Percentiles rank a stretch among this genome's conserved stretches.
Conservation (phyloP, 202 grass and related monocot species). For the Hordeum pubiflorum region DNA sequence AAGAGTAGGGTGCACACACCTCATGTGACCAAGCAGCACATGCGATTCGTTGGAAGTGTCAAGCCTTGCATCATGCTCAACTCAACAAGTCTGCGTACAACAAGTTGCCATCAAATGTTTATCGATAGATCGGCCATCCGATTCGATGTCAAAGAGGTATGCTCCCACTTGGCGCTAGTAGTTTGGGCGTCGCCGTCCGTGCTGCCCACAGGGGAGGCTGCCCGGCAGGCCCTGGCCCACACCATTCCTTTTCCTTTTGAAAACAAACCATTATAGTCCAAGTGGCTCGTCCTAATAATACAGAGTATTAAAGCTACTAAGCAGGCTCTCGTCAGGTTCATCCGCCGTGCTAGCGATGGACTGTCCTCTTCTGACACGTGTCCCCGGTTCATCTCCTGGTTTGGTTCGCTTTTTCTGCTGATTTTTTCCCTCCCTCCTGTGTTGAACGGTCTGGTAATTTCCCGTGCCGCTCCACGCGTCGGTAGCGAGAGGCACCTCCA, state of each 20-base stretch:
- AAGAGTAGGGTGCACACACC: not conserved
- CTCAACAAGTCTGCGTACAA: not conserved
- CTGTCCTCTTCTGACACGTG: too few species aligned
- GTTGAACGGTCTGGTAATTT: too few species aligned
- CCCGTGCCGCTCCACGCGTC: too few species aligned
- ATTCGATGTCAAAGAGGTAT: constrained; percentile 19
- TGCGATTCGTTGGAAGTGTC: not conserved
- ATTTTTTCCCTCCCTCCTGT: too few species aligned
- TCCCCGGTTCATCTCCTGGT: too few species aligned
- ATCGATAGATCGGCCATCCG: not conserved
- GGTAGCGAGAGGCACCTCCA: too few species aligned
- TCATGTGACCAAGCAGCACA: not conserved
- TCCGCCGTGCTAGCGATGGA: too few species aligned
- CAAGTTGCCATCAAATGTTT: not conserved
- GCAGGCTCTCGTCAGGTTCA: too few species aligned
- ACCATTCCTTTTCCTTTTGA: not conserved
- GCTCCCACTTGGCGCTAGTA: constrained; percentile 27
- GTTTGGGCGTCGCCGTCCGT: constrained; percentile 46
- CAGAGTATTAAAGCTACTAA: too few species aligned
- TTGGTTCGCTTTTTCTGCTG: too few species aligned
- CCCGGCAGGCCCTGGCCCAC: constrained; percentile 43
- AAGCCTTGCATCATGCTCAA: not conserved
- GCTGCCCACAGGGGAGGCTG: constrained; percentile 50
- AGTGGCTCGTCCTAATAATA: not conserved
- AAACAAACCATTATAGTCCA: not conserved